Base-by-base conservation (phyloP, 768 basidiomycete species). In the Termitomyces sp. region DNA sequence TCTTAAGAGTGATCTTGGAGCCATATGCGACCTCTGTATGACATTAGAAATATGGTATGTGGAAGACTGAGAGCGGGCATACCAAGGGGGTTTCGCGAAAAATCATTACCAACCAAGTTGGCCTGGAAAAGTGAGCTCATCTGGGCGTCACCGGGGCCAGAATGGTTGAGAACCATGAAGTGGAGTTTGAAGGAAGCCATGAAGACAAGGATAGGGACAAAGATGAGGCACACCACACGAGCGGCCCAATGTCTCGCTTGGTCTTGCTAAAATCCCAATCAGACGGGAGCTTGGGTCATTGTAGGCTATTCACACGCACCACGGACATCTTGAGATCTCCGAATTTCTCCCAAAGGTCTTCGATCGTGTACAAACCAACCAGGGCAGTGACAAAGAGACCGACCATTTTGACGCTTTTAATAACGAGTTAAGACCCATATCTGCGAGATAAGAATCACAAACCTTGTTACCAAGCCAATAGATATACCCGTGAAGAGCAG, bases 91-190 rank as follows among this genome's bases (percentile, higher is more conserved):
- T 94, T 94, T 63, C 77, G 75, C n/a, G 85, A 72, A 72, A 98
- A 98, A 68, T 97, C 93, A 67, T 98, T 99, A 16, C 97, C 97
- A 35, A 83, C 80, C 2, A 99, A 81, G 64, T 97, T 93, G 26
- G 97, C 96, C 71, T 99, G 97, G 83, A 99, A 99, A 20, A 98
- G 79, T 8, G 94, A 97, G 69, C 90, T 93, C 96, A 99, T 99
- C 70, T 98, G 96, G 2, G 96, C 90, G 68, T 99, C 96, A 16
- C 96, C 97, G 22, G 97, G 92, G 40, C 96, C 96, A 14, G 92
- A 89, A 62, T 94, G 92, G 69, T 92, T 95, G 52, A 99, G 77
- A 61, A 99, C 81, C 70, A 98, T 69, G 76, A 99, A 99, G 71
- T 99, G 97, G 20, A 97, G 77, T 72, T 98, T 97, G 86, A 99